Percentiles rank a stretch among this genome's conserved stretches.
Evolutionary conservation across 768 basidiomycete genomes (phyloP).

Genomic region (Mycena belliarum): DNA sequence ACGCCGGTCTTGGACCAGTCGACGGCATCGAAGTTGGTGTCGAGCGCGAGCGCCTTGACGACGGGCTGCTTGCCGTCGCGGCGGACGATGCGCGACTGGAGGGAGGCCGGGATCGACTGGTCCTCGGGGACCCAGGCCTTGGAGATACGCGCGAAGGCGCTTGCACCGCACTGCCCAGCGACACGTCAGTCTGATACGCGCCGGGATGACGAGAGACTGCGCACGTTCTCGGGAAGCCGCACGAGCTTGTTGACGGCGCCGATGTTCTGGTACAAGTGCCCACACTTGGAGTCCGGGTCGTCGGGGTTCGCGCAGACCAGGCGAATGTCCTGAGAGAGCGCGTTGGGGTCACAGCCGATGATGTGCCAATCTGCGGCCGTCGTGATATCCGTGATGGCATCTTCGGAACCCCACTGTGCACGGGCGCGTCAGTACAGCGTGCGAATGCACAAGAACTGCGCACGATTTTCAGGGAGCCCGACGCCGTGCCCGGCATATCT

Average conservation of each 20-base stretch:
- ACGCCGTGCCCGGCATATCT: conserved; percentile 7
- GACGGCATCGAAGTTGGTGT: conserved; percentile 14
- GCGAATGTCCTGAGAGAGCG: conserved; percentile 33
- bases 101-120: conserved; percentile 2
- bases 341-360: conserved; percentile 33
- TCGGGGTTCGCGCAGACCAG: conserved; percentile 30
- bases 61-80: conserved; percentile 4
- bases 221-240: conserved; percentile 34
- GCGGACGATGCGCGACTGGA: conserved; percentile 1
- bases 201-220: conserved; percentile 2
- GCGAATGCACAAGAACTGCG: not conserved
- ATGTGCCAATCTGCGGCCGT: conserved; percentile 42
- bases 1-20: conserved; percentile 2
- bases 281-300: conserved; percentile 25
- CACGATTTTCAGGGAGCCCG: conserved; percentile 15
- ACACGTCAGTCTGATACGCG: too few relatives aligned
- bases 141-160: conserved; percentile 7
- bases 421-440: too few relatives aligned
- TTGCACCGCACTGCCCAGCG: not conserved
- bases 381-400: conserved; percentile 40
- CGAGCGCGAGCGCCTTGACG: conserved; percentile 11
- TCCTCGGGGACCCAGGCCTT: conserved; percentile 6
- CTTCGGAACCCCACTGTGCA: conserved; percentile 23
- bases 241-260: conserved; percentile 36
- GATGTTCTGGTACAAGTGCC: conserved; percentile 30